Evolutionary conservation across 306 rosid species (phyloP), one percentile per base, ranked within the genome.

Genomic region (Vachellia pachyceras): DNA sequence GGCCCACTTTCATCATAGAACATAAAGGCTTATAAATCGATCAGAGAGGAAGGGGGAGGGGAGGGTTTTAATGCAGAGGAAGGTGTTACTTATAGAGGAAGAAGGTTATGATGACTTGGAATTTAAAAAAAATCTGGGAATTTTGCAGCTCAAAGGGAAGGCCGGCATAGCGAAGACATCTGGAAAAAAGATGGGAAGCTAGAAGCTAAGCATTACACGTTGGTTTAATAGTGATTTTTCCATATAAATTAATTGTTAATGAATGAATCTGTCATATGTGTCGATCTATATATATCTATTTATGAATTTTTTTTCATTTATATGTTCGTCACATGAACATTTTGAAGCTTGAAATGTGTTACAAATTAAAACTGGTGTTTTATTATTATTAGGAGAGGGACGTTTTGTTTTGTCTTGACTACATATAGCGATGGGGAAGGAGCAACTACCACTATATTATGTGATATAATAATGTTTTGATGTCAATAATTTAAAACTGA

Each of bases 151-250:
- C 78, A 77, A 67, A 70, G 82, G 82, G 67, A 85, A 83, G 91
- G 97, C 97, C 98, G 95, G 97, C 97, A 90, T 85, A 85, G 75
- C 78, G 44, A 83, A 87, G 89, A 67, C 97, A 83, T 20, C 25
- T 6, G 76, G 86, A 90, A 90, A n/a, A 78, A 86, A 18, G 84
- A 68, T 75, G 81, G 86, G 55, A 42, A 22, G 82, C 90, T 85
- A 89, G 76, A 82, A 52, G 85, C 69, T 88, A 85, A 81, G 68
- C 3, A 68, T 52, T 46, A 80, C 79, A 78, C 86, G 86, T 85
- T 82, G 67, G 40, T 65, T 8, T 83, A 86, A 82, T 78, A 79
- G 85, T 65, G 84, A 85, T 85, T 80, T 78, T 82, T 75, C n/a
- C 6, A 2, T 25, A 29, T 25, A 33, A 57, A 25, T 22, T 35